phyloP scores from a whole-genome alignment of 305 asterid genomes.

The Striga hermonthica region DNA sequence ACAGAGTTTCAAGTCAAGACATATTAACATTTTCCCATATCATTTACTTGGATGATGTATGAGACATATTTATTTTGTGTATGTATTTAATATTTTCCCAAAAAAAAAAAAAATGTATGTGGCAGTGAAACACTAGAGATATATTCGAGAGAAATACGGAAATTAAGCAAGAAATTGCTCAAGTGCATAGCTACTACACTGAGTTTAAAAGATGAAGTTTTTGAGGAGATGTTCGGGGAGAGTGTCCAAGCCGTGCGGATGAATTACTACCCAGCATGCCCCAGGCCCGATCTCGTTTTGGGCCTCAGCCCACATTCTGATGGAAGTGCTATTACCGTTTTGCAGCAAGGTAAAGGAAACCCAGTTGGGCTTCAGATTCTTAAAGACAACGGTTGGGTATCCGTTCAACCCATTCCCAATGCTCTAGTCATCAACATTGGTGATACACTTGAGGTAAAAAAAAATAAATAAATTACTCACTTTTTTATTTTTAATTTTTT shows the following conservation, averaged over 20 bases:
- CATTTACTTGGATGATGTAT: too few relatives aligned
- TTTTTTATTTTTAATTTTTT: neutral
- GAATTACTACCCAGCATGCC: constrained; percentile 93
- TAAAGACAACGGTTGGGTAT: constrained; percentile 61
- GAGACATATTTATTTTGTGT: too few relatives aligned
- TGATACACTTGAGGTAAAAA: constrained; percentile 82
- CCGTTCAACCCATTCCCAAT: constrained; percentile 70
- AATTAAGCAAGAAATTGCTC: constrained; percentile 72
- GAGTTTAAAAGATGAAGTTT: constrained; percentile 44
- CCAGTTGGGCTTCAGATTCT: constrained; percentile 90
- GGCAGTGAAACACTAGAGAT: constrained; percentile 69
- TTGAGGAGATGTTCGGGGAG: constrained; percentile 76
- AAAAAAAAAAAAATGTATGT: neutral
- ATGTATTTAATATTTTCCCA: too few relatives aligned
- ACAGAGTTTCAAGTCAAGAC: too few relatives aligned
- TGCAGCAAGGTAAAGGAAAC: constrained; percentile 69
- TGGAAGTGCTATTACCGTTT: constrained; percentile 92
- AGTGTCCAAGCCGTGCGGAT: constrained; percentile 93
- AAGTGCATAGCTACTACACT: constrained; percentile 66
- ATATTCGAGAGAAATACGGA: constrained; percentile 66
- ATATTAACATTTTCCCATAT: too few relatives aligned
- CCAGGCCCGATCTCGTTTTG: constrained; percentile 87
- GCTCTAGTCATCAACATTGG: constrained; percentile 93
- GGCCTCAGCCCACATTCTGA: constrained; percentile 98
- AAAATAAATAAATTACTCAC: too few relatives aligned